Evolutionary conservation across 1,139 yeast genomes (phyloP), one percentile per base, ranked within the genome.

Genomic region (Saccharomyces hybrid): DNA sequence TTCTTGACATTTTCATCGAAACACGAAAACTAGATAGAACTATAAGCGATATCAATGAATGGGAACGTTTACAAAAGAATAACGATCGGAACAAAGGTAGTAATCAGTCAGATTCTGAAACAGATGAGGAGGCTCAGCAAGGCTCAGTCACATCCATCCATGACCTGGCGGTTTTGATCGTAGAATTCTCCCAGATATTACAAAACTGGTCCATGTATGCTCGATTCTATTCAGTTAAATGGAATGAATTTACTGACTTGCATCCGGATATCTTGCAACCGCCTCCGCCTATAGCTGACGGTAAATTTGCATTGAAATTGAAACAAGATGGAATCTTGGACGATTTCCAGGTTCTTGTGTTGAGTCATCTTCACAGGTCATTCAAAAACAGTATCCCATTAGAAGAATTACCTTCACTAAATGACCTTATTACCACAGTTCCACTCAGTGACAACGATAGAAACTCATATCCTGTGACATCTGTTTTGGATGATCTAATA

Each of bases 151-250:
- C 70, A 14, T 72, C 81, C 0, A 72, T 84, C 14, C 78, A 78
- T 19, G 80, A 79, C 50, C 75, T 85, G 12, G 83, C 86, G 8
- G 78, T 77, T 52, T 62, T 84, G 44, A 75, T 87, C 19, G 79
- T 77, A 54, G 98, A 93, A 64, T 73, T 88, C 19, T 80, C 95
- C 0, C 76, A 85, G 4, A 86, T 93, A 65, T 73, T 93, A 64
- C 88, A 87, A 64, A 83, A 90, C 59, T 93, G 99, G 98, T 77
- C 88, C 7, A 78, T 89, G 68, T 95, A 90, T 69, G 78, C 88
- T 57, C 82, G 82, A 64, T 93, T 90, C 64, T 78, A 88, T 61
- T 80, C 88, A 1, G 76, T 79, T 32, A 80, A 86, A 58, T 88
- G 88, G 82, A 75, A 74, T 51, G 80, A 76, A 53, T 78, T 68